phyloP scores from a whole-genome alignment of 2,329 filamentous ascomycete genomes.

The Trichoderma sp. region DNA sequence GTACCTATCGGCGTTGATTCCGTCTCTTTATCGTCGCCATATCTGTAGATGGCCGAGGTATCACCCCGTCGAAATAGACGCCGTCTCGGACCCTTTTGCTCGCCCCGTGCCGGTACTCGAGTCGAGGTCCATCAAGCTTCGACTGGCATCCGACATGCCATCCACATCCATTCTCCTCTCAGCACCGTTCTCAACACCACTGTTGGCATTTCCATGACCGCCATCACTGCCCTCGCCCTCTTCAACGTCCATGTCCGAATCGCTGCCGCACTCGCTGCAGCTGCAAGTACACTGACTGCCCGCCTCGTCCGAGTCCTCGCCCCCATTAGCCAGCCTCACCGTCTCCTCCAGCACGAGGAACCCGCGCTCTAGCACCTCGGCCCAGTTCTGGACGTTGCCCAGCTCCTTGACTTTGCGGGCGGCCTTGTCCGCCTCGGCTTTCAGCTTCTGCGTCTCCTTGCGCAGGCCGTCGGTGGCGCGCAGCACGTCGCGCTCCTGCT shows the following conservation, averaged over 20 bases:
- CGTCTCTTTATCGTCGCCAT: not conserved
- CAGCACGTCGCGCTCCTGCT: slow-evolving; percentile 65
- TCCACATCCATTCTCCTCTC: slow-evolving; percentile 23
- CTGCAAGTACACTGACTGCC: slow-evolving; percentile 32
- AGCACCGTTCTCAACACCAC: slow-evolving; percentile 18
- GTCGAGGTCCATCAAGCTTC: slow-evolving; percentile 38
- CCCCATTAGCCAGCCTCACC: slow-evolving; percentile 51
- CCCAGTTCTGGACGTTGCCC: slow-evolving; percentile 83
- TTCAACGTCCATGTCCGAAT: slow-evolving; percentile 23
- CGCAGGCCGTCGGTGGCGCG: slow-evolving; percentile 59
- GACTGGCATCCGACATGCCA: slow-evolving; percentile 39
- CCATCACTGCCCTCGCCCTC: slow-evolving; percentile 21
- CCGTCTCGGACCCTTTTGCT: slow-evolving; percentile 40
- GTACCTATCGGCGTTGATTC: not conserved
- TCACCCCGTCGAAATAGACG: slow-evolving; percentile 31
- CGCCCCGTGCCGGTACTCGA: slow-evolving; percentile 36
- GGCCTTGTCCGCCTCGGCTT: slow-evolving; percentile 61
- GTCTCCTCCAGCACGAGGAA: slow-evolving; percentile 65
- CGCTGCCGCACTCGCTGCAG: slow-evolving; percentile 39
- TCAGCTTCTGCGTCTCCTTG: slow-evolving; percentile 64
- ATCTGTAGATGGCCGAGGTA: not conserved
- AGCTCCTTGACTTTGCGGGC: slow-evolving; percentile 70
- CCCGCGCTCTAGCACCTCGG: slow-evolving; percentile 72
- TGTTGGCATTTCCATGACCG: slow-evolving; percentile 18
- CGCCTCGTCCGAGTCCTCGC: slow-evolving; percentile 25